Evolutionary conservation across 148 eudicot species (phyloP).

Genomic region (Rhododendron simsii): DNA sequence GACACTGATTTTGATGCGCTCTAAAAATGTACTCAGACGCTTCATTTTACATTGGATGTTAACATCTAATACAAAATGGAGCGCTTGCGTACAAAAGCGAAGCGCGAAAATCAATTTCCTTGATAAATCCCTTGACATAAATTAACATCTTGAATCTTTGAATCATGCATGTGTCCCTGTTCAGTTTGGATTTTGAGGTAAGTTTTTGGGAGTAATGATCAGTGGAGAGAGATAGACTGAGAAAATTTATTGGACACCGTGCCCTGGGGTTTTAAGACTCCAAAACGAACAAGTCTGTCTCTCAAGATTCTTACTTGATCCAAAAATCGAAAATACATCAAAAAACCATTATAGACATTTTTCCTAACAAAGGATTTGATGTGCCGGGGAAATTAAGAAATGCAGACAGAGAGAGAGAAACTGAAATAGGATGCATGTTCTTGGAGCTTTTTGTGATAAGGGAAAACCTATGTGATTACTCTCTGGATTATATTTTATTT

Average conservation of each 20-base stretch:
- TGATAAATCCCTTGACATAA: neutral
- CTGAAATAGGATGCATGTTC: neutral
- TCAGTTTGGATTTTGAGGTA: no score
- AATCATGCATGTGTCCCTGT: neutral
- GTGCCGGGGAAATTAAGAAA: neutral
- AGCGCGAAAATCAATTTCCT: no score
- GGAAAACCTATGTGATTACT: neutral
- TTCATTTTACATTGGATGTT: no score
- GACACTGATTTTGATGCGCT: no score
- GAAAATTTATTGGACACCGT: no score
- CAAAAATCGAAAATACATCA: neutral
- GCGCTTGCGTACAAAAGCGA: no score
- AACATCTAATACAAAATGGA: no score
- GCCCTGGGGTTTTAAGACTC: no score
- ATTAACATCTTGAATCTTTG: neutral
- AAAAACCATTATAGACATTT: neutral
- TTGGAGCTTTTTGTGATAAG: neutral
- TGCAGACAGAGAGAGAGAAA: neutral
- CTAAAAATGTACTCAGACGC: no score
- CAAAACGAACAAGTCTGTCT: neutral
- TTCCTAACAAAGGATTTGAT: neutral
- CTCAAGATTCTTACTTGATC: neutral
- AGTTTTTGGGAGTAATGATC: no score
- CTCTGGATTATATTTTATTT: neutral
- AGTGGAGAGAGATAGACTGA: no score